phyloP scores from a whole-genome alignment of 2,329 filamentous ascomycete species.

The Cryphonectria parasitica region DNA sequence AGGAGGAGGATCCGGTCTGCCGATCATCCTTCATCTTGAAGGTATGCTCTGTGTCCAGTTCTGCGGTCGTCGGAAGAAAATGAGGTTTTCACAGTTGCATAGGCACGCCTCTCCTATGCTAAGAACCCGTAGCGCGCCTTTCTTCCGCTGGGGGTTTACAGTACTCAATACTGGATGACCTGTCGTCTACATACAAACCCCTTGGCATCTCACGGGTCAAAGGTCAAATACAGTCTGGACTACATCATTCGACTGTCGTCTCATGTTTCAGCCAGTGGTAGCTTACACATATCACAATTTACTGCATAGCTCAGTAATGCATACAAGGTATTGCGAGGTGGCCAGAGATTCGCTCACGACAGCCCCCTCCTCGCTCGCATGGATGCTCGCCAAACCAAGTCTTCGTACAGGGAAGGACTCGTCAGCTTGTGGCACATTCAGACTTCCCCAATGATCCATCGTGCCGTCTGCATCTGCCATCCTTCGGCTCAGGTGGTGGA shows the following conservation, averaged over 20 bases:
- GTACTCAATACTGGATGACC: not conserved
- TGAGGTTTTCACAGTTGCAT: slow-evolving; percentile 2
- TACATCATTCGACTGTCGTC: slow-evolving; percentile 11
- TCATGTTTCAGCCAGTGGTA: slow-evolving; percentile 3
- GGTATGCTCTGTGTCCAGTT: not conserved
- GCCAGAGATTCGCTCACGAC: slow-evolving; percentile 5
- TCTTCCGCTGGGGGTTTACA: not conserved
- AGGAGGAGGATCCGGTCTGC: not conserved
- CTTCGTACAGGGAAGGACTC: not conserved
- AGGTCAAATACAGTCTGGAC: not conserved
- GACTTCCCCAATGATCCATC: not conserved
- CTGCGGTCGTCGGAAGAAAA: slow-evolving; percentile 2
- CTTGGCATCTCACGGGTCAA: not conserved
- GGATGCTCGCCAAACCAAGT: too few species aligned
- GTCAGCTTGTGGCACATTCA: slow-evolving; percentile 2
- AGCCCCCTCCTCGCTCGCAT: not conserved
- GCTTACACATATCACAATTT: not conserved
- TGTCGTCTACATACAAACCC: not conserved
- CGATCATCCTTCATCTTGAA: not conserved
- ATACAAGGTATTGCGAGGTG: slow-evolving; percentile 14
- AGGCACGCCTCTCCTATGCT: slow-evolving; percentile 1
- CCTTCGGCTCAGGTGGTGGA: not conserved
- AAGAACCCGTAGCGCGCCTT: slow-evolving; percentile 9
- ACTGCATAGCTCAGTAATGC: not conserved
- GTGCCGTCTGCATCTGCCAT: not conserved